Evolutionary conservation across 176 grass and related monocot genomes (phyloP).

Genomic region (Aegilops longissima): DNA sequence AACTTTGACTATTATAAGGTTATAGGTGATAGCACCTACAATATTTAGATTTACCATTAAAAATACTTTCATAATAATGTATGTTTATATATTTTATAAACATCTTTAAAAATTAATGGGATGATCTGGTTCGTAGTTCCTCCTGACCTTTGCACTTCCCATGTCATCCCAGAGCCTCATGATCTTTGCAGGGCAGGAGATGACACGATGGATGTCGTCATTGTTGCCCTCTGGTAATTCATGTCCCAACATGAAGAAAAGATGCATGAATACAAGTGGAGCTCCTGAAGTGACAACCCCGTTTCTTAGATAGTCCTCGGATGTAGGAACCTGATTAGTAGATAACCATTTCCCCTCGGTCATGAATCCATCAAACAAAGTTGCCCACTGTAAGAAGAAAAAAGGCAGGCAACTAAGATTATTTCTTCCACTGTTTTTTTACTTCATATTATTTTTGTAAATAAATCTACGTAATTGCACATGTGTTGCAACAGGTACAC

Average conservation of each 20-base stretch:
- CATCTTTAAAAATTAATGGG: too few relatives aligned
- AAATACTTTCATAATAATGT: too few relatives aligned
- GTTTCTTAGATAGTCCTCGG: slow-evolving; percentile 56
- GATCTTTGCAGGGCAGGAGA: slow-evolving; percentile 53
- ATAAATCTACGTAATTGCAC: neutral
- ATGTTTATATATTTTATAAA: too few relatives aligned
- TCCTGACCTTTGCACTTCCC: slow-evolving; percentile 55
- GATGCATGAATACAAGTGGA: neutral
- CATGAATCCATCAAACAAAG: slow-evolving; percentile 64
- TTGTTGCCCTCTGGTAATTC: neutral
- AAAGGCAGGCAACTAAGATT: neutral
- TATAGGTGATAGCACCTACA: too few relatives aligned
- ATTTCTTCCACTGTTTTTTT: neutral
- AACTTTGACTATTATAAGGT: too few relatives aligned
- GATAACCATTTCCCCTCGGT: slow-evolving; percentile 59
- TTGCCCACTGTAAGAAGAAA: slow-evolving; percentile 44
- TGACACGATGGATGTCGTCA: neutral
- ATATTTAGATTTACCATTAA: too few relatives aligned
- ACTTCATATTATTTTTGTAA: neutral
- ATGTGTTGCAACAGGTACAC: neutral
- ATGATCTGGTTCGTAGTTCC: too few relatives aligned
- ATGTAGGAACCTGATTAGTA: slow-evolving; percentile 7
- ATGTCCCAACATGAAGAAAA: slow-evolving; percentile 46
- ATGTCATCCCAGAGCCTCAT: slow-evolving; percentile 68
- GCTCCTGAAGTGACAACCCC: slow-evolving; percentile 39